phyloP scores from a whole-genome alignment of 495 filamentous ascomycete genomes.

The Aspergillus heteromorphus region DNA sequence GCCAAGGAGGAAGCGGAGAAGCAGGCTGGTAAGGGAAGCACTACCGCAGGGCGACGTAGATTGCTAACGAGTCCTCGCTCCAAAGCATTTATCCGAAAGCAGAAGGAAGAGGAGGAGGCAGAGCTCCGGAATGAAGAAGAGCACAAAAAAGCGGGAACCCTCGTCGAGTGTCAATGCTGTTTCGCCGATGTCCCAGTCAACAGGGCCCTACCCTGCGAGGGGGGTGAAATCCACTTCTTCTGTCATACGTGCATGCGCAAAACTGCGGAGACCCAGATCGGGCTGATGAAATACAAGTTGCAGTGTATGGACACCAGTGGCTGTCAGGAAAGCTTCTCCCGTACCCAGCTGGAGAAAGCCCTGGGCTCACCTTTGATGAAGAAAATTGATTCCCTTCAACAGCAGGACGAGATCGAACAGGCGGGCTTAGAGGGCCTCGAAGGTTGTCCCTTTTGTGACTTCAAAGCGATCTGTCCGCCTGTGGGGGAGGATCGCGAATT shows the following conservation, averaged over 20 bases:
- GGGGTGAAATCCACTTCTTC: slow-evolving; percentile 55
- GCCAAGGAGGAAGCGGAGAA: slow-evolving; percentile 18
- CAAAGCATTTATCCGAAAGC: slow-evolving; percentile 11
- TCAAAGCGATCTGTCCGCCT: slow-evolving; percentile 64
- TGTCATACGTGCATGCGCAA: slow-evolving; percentile 60
- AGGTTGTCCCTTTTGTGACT: slow-evolving; percentile 78
- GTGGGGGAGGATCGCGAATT: slow-evolving; percentile 71
- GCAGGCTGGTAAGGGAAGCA: slow-evolving; percentile 5
- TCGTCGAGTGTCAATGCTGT: slow-evolving; percentile 67
- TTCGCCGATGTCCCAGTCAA: slow-evolving; percentile 60
- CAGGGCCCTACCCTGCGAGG: slow-evolving; percentile 62
- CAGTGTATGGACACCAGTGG: slow-evolving; percentile 47
- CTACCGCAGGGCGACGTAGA: neutral
- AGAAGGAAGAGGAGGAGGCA: slow-evolving; percentile 41
- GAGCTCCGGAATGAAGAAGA: slow-evolving; percentile 40
- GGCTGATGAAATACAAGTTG: slow-evolving; percentile 56
- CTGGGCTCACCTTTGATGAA: slow-evolving; percentile 52
- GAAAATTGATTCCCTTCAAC: slow-evolving; percentile 61
- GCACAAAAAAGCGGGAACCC: slow-evolving; percentile 28
- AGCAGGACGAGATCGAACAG: slow-evolving; percentile 58
- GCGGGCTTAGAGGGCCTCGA: slow-evolving; percentile 62
- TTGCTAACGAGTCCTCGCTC: neutral
- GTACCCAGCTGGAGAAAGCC: slow-evolving; percentile 48
- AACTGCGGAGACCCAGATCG: slow-evolving; percentile 63
- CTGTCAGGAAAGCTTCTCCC: slow-evolving; percentile 46